Base-by-base conservation (phyloP, 768 basidiomycete species). In the Phlegmacium glaucopus region DNA sequence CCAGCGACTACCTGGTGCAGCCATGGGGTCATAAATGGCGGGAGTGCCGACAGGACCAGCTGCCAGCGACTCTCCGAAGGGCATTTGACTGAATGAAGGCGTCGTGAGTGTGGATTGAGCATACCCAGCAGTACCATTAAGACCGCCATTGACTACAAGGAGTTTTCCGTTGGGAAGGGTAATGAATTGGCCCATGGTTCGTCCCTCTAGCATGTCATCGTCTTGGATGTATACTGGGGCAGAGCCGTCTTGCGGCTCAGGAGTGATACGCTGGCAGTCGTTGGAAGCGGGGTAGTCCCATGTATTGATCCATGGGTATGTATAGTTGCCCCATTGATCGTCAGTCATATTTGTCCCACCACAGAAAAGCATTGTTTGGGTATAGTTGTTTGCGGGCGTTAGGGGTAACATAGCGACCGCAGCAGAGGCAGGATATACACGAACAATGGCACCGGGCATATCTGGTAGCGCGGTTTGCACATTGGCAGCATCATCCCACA, bases 161-260 rank as follows among this genome's bases (percentile, higher is more conserved):
- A 94, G 47, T 28, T 79, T 86, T 6, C 85, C 86, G 39, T 90
- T 81, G 0, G 92, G 83, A 7, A 96, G 83, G 32, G 78, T 76
- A 65, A 94, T 83, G 62, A 95, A 92, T 61, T 92, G 89, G 9
- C 93, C 90, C 94, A 97, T 97, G 22, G 87, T 90, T 15, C 92
- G 79, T 0, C 82, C 79, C 50, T 83, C 75, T 8, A 80, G 71
- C 76, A 94, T 82, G 49, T 80, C 64, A 52, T 94, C 92, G 49
- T 92, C 91, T 55, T 86, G 75, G 6, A 72, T 66, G 60, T 89
- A 91, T 0, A 55, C 65, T 0, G 83, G 74, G 1, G 72, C 30
- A 1, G 83, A 80, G 3, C 85, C 86, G 45, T 85, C 85, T 4
- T 62, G 61, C 37, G 90, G 90, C 60, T 95, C 92, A 0, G 95